Conservation (phyloP, 208 protist genomes). For the Leishmania major region DNA sequence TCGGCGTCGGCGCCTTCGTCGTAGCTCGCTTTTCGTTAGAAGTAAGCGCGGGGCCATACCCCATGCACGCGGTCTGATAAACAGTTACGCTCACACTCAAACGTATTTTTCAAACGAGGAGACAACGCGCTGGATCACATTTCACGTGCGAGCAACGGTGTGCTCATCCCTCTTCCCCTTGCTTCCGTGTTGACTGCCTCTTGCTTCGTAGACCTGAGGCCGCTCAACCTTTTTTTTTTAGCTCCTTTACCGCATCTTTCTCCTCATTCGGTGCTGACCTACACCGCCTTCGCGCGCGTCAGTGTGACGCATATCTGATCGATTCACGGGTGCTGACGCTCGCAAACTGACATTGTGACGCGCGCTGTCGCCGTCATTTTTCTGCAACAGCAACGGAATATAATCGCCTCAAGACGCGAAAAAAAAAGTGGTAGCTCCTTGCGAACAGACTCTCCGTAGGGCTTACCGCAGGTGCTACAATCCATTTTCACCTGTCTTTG, state of each 20-base stretch:
- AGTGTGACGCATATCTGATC: too few species aligned
- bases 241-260: background rate
- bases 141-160: background rate
- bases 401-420: background rate
- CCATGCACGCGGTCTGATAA: background rate
- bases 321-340: too few species aligned
- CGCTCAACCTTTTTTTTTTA: background rate
- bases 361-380: background rate
- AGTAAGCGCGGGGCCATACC: background rate
- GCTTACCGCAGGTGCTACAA: background rate
- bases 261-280: background rate
- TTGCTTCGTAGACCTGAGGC: background rate
- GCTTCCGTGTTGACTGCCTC: background rate
- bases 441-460: background rate
- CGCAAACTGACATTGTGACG: background rate
- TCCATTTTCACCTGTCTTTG: background rate
- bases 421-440: background rate
- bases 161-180: background rate
- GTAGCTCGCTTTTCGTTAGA: background rate
- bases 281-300: background rate
- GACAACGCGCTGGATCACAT: background rate
- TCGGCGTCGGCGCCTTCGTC: background rate
- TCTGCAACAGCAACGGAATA: background rate
- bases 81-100: background rate
- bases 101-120: background rate